Evolutionary conservation across 2,329 filamentous ascomycete genomes (phyloP).

Genomic region (Fusarium euwallaceae): DNA sequence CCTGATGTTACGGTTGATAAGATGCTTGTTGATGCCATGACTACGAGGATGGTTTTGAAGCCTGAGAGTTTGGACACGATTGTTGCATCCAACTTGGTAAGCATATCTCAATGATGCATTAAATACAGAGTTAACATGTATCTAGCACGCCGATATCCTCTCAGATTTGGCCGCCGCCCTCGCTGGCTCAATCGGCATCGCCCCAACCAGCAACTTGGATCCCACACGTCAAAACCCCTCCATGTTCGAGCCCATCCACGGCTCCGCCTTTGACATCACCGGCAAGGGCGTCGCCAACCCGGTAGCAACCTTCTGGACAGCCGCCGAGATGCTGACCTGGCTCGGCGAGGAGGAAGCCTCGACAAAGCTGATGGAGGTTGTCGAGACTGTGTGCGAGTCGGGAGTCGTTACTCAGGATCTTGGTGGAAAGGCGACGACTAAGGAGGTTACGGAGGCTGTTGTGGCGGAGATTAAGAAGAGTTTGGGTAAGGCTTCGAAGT

Average conservation of each 20-base stretch:
- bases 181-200: constrained; percentile 79
- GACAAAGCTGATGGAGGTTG: constrained; percentile 61
- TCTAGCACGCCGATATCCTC: constrained; percentile 71
- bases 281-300: constrained; percentile 70
- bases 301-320: constrained; percentile 71
- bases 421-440: constrained; percentile 59
- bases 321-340: constrained; percentile 70
- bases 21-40: constrained; percentile 78
- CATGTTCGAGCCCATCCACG: constrained; percentile 74
- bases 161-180: constrained; percentile 78
- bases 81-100: constrained; percentile 70
- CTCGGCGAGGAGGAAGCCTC: constrained; percentile 67
- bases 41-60: constrained; percentile 72
- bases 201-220: constrained; percentile 77
- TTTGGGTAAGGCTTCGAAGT: constrained; percentile 20
- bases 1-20: constrained; percentile 73
- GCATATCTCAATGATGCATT: neutral
- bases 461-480: constrained; percentile 42
- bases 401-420: constrained; percentile 67
- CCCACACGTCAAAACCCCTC: constrained; percentile 66
- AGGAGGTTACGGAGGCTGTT: constrained; percentile 53
- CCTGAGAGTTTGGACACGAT: constrained; percentile 72
- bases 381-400: constrained; percentile 66
- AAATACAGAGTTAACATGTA: neutral
- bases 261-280: constrained; percentile 70